A percentile compares a stretch with the other conserved stretches of the same genome.
phyloP scores from a whole-genome alignment of 192 early-diverging fungal genomes.

The Jimgerdemannia lactiflua region DNA sequence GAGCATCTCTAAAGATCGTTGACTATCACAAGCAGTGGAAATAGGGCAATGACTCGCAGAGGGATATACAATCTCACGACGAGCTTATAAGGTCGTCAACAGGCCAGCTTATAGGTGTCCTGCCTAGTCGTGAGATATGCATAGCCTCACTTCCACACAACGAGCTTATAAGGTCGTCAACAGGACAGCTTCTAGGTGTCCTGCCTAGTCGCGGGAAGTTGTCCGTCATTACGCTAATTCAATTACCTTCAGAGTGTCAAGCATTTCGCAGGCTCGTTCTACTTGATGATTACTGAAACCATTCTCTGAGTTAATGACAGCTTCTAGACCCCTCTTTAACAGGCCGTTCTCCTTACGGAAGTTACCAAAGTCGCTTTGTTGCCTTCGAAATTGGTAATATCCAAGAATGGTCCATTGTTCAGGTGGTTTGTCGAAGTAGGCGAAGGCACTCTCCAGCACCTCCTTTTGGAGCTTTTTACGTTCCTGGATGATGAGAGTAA shows the following conservation, averaged over 20 bases:
- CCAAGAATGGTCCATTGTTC: slow-evolving; percentile 8
- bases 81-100: slow-evolving; percentile 5
- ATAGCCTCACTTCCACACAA: slow-evolving; percentile 6
- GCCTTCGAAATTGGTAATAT: slow-evolving; percentile 18
- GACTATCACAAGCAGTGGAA: no score
- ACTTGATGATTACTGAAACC: slow-evolving; percentile 12
- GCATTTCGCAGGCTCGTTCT: neutral
- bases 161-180: slow-evolving; percentile 9
- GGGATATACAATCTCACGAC: slow-evolving; percentile 2
- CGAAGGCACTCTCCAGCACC: no score
- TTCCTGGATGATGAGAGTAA: no score
- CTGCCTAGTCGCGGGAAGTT: slow-evolving; percentile 6
- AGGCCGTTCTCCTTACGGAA: slow-evolving; percentile 10
- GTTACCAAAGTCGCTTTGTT: slow-evolving; percentile 12
- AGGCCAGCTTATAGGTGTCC: slow-evolving; percentile 4
- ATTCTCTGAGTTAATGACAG: slow-evolving; percentile 5
- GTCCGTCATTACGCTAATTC: neutral
- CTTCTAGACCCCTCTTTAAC: slow-evolving; percentile 14
- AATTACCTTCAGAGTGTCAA: slow-evolving; percentile 12
- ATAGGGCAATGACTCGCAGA: no score
- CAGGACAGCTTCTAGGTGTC: neutral
- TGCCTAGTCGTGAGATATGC: slow-evolving; percentile 3
- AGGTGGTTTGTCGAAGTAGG: slow-evolving; percentile 11
- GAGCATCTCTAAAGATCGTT: no score
- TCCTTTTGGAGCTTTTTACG: no score